Conservation (phyloP, 225 moss, liverwort and hornwort genomes). For the Physcomitrium patens region DNA sequence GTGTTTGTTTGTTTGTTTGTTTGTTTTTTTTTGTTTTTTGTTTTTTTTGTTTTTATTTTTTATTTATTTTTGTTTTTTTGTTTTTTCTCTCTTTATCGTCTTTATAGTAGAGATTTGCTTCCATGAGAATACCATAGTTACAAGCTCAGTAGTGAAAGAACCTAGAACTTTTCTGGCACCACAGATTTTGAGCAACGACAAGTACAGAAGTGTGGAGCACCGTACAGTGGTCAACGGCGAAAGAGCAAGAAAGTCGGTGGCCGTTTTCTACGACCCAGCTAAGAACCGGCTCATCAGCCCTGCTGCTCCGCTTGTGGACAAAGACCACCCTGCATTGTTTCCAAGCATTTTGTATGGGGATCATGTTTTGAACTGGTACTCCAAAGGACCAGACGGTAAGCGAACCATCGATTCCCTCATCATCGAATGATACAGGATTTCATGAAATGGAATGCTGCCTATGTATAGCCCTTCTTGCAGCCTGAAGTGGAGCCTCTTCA, state of each 20-base stretch:
- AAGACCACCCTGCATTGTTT: conserved; percentile 59
- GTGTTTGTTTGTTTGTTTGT: no score
- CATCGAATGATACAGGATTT: conserved; percentile 37
- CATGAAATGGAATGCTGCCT: background rate
- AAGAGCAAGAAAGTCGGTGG: conserved; percentile 51
- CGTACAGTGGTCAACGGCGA: conserved; percentile 62
- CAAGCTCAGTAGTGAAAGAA: background rate
- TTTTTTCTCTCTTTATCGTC: background rate
- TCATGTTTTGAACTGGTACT: conserved; percentile 87
- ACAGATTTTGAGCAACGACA: conserved; percentile 71
- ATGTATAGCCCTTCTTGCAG: background rate
- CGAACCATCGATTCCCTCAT: conserved; percentile 79
- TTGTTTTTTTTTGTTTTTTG: no score
- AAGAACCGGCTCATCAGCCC: conserved; percentile 58
- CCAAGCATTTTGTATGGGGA: conserved; percentile 71
- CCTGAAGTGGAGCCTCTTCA: conserved; percentile 3
- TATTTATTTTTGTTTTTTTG: background rate
- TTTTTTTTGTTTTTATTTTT: no score
- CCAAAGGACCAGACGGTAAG: conserved; percentile 93
- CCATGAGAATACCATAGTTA: background rate
- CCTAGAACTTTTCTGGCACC: conserved; percentile 3
- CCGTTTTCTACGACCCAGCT: conserved; percentile 59
- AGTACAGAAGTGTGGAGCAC: conserved; percentile 65
- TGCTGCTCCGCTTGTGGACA: conserved; percentile 50
- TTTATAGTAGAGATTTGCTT: no score